Evolutionary conservation across 306 rosid species (phyloP), one percentile per base, ranked within the genome.

Genomic region (Trifolium fragiferum): DNA sequence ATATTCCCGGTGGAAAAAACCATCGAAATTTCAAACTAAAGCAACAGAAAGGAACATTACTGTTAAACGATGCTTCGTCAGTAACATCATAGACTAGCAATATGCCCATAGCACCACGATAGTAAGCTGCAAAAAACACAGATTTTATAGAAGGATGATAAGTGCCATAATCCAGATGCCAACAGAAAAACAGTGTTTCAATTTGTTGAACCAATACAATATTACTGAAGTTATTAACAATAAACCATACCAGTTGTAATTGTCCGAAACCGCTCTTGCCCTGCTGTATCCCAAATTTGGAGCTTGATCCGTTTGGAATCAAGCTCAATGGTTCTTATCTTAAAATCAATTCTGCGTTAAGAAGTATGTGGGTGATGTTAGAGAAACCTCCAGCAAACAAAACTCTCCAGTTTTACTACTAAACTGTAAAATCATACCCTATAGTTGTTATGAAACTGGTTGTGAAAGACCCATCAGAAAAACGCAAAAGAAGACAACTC

Each of bases 211-310:
- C 2, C 18, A 0, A 41, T 30, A 18, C 7, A 50, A 78, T 10
- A 19, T 41, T 41, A 46, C 64, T 21, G 30, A 80, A 18, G 47
- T 27, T 14, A 18, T 33, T 12, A 53, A 12, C 7, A 19, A 41
- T 51, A 65, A 87, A 76, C 57, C 21, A 38, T 77, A 91, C 98
- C 98, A 4, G 98, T 93, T 21, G 98, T 93, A 81, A 93, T 93
- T 63, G 98, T 93, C n/a, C 98, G 92, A 74, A 93, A 93, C 72
- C 98, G 88, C 83, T 93, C 98, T 75, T 93, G 98, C 44, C 98
- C 98, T 74, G 98, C 98, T 11, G 98, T 93, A 74, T 93, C 98
- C 98, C 98, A 93, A 63, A 93, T 93, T 85, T 93, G 98, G 60
- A 93, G 96, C 84, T 93, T 93, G 83, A 93, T 87, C 78, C 98